phyloP scores from a whole-genome alignment of 495 filamentous ascomycete genomes.

The Lasiosphaeria miniovina region DNA sequence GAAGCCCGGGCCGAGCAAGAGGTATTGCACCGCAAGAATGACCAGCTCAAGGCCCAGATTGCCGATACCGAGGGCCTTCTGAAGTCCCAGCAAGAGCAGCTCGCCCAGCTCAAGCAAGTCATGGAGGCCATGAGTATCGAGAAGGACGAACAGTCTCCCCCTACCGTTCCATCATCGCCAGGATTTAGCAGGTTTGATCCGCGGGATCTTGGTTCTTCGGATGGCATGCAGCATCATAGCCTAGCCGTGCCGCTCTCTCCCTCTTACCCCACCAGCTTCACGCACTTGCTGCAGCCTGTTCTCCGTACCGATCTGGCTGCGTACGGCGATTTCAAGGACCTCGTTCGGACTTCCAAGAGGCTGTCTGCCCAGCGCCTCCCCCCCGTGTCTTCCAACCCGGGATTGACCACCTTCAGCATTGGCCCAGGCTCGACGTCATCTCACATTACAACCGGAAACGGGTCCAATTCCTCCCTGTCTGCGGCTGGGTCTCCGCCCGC shows the following conservation, averaged over 20 bases:
- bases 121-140: conserved; percentile 84
- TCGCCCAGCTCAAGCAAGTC: conserved; percentile 83
- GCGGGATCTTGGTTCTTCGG: conserved; percentile 42
- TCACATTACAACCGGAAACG: conserved; percentile 25
- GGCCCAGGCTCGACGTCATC: conserved; percentile 43
- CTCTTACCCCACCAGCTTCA: conserved; percentile 80
- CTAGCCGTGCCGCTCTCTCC: conserved; percentile 61
- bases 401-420: conserved; percentile 47
- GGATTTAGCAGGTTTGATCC: conserved; percentile 48
- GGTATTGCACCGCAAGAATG: conserved; percentile 33
- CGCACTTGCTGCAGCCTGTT: conserved; percentile 75
- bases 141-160: conserved; percentile 62
- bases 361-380: conserved; percentile 35
- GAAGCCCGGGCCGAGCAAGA: conserved; percentile 38
- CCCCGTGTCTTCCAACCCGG: conserved; percentile 13
- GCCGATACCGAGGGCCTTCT: conserved; percentile 72
- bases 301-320: conserved; percentile 76
- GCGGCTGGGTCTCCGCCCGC: conserved; percentile 34
- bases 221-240: conserved; percentile 40
- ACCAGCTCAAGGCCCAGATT: conserved; percentile 50
- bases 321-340: conserved; percentile 80
- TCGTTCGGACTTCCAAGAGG: conserved; percentile 66
- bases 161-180: conserved; percentile 66
- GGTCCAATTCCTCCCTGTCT: conserved; percentile 44
- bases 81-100: conserved; percentile 86